A percentile compares a stretch with the other conserved stretches of the same genome.
Evolutionary conservation across 495 filamentous ascomycete genomes (phyloP).

Genomic region (Lepidopterella palustris): DNA sequence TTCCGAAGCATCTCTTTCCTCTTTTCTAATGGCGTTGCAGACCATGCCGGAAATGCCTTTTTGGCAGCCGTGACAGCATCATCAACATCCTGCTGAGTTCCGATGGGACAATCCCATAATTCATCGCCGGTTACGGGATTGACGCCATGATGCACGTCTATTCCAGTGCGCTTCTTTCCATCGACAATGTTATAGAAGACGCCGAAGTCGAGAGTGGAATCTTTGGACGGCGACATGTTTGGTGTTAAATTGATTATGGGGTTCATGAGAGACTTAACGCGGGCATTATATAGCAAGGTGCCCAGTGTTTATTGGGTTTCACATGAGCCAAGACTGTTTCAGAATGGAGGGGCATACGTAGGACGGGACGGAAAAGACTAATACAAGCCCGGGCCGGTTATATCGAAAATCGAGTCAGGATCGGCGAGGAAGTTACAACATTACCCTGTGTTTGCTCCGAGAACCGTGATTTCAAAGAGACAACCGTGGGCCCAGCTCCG

Average conservation of each 20-base stretch:
- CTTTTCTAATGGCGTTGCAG: conserved; percentile 45
- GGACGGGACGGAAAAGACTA: background rate
- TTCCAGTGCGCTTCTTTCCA: conserved; percentile 36
- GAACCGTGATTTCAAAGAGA: no score
- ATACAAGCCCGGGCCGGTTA: background rate
- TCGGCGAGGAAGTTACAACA: no score
- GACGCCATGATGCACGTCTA: conserved; percentile 40
- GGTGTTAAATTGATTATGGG: background rate
- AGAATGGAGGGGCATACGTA: background rate
- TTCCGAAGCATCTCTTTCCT: conserved; percentile 50
- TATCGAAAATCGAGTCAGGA: no score
- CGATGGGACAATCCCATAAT: conserved; percentile 50
- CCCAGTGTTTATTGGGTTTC: background rate
- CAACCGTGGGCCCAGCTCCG: no score
- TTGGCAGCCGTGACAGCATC: conserved; percentile 44
- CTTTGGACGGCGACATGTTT: conserved; percentile 40
- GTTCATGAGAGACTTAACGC: background rate
- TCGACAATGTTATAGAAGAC: conserved; percentile 47
- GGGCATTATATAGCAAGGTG: background rate
- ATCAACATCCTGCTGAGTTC: conserved; percentile 49
- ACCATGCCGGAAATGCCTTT: conserved; percentile 48
- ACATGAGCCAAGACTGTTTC: background rate
- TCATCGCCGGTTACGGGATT: conserved; percentile 47
- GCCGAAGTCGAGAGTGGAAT: conserved; percentile 34
- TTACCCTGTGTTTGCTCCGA: no score